Conservation (phyloP, 768 basidiomycete genomes). For the Termitomyces sp. region DNA sequence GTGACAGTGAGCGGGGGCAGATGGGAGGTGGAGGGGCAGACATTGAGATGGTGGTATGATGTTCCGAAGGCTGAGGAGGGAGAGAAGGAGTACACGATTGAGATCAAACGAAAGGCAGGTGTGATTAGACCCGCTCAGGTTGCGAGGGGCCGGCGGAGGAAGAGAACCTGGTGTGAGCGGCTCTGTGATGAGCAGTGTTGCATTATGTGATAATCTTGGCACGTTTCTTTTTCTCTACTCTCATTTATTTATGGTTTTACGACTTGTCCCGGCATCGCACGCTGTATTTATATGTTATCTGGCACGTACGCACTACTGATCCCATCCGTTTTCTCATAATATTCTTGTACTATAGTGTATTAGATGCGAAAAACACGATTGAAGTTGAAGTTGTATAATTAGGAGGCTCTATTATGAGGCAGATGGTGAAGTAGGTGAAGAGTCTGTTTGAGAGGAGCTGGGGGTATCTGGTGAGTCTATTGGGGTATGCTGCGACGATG, state of each 20-base stretch:
- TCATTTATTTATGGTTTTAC: background rate
- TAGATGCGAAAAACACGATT: background rate
- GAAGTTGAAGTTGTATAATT: background rate
- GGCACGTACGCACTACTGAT: background rate
- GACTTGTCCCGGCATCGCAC: background rate
- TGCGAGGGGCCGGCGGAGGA: background rate
- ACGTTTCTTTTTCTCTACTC: background rate
- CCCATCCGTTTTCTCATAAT: background rate
- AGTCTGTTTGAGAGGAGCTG: conserved; percentile 3
- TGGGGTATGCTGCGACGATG: conserved; percentile 3
- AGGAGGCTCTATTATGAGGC: background rate
- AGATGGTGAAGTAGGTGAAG: conserved; percentile 1
- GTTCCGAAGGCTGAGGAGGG: conserved; percentile 30
- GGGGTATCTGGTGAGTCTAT: conserved; percentile 8
- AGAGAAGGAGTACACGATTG: conserved; percentile 33
- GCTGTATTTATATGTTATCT: background rate
- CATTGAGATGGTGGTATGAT: conserved; percentile 52
- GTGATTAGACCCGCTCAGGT: conserved; percentile 20
- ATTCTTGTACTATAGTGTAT: conserved; percentile 1
- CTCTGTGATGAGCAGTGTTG: conserved; percentile 17
- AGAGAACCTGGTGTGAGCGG: conserved; percentile 17
- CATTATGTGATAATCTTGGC: conserved; percentile 18
- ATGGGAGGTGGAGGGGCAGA: conserved; percentile 45
- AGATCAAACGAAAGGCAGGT: conserved; percentile 29
- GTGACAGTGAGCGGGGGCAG: conserved; percentile 40